A percentile compares a stretch with the other conserved stretches of the same genome.
Conservation (phyloP, 2,329 filamentous ascomycete species). For the Botryotinia convoluta region DNA sequence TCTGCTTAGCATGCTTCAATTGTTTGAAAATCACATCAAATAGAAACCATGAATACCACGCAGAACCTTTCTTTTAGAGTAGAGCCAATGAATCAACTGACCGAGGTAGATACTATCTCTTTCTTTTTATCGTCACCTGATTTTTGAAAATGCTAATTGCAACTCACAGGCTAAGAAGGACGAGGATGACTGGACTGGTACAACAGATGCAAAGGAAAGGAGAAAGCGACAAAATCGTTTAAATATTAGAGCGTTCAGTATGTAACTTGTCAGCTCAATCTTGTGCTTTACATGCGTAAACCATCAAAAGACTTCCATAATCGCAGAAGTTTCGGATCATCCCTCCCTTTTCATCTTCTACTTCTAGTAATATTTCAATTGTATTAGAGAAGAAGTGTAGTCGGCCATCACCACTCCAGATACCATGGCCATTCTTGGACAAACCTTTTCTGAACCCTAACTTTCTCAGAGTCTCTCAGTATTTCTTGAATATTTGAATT, state of each 20-base stretch:
- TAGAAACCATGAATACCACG: not conserved
- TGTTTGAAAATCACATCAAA: not conserved
- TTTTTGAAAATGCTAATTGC: not conserved
- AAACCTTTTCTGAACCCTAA: not conserved
- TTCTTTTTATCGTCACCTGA: not conserved
- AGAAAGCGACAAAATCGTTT: not conserved
- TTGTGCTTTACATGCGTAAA: not conserved
- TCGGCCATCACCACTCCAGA: not conserved
- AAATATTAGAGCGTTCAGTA: not conserved
- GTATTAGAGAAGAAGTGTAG: not conserved
- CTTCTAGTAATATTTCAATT: not conserved
- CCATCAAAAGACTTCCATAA: not conserved
- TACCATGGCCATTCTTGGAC: not conserved
- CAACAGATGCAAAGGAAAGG: not conserved
- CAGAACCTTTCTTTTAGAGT: not conserved
- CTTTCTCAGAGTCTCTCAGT: not conserved
- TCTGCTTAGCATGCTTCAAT: not conserved
- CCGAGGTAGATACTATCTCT: not conserved
- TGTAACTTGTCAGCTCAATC: not conserved
- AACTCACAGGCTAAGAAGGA: not conserved
- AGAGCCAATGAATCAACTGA: not conserved
- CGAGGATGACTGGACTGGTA: not conserved
- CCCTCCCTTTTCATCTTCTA: not conserved
- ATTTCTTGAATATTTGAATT: not conserved
- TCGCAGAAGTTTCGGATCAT: not conserved